Conservation (phyloP, 192 early-diverging fungal genomes). For the Coemansia sp. region DNA sequence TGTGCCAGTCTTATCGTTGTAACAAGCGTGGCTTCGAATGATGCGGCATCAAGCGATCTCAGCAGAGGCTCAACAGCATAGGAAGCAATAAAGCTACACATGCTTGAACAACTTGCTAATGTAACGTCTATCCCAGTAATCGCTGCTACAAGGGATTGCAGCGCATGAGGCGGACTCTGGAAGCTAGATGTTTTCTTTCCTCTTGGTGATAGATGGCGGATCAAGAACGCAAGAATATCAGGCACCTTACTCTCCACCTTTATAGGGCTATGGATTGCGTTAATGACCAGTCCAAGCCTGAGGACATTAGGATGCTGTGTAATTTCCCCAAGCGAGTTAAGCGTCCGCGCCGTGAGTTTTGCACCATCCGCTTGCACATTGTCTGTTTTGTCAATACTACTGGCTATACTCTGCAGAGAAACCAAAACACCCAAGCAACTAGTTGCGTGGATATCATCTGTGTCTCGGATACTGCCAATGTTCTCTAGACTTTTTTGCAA, state of each 20-base stretch:
- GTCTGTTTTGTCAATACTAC: background rate
- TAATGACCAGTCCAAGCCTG: conserved; percentile 20
- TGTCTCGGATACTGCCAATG: background rate
- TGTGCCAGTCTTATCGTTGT: conserved; percentile 14
- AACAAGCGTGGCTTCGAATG: conserved; percentile 23
- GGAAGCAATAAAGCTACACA: conserved; percentile 9
- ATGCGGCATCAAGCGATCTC: conserved; percentile 6
- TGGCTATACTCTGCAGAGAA: conserved; percentile 12
- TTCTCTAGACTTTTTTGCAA: background rate
- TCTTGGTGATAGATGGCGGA: conserved; percentile 12
- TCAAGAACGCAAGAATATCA: conserved; percentile 18
- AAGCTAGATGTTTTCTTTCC: background rate
- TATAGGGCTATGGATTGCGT: conserved; percentile 8
- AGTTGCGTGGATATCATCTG: background rate
- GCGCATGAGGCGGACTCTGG: background rate
- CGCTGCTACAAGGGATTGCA: conserved; percentile 17
- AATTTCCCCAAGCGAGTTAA: conserved; percentile 6
- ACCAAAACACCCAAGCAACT: conserved; percentile 14
- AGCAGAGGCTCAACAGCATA: conserved; percentile 40
- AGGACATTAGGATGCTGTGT: background rate
- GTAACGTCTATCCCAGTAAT: conserved; percentile 6
- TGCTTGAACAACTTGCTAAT: background rate
- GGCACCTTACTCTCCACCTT: background rate
- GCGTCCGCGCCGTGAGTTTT: background rate
- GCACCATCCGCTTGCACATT: background rate